Evolutionary conservation across 108 stramenopile species (phyloP).

Genomic region (Pseudonitzschia multistriata): DNA sequence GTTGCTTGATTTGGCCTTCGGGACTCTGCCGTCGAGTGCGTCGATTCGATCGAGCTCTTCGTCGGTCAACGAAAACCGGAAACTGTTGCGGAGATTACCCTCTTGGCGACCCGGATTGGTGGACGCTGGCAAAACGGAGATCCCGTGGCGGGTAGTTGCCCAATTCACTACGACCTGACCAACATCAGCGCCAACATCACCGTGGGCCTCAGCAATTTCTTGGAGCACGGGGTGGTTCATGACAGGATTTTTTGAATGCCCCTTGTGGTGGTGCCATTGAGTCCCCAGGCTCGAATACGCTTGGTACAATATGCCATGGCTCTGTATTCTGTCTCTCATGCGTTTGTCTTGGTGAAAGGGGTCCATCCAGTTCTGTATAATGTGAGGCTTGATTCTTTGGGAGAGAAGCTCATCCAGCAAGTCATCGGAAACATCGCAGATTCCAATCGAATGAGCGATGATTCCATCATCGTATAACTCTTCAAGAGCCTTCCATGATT

Average conservation of each 20-base stretch:
- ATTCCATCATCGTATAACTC: conserved; percentile 46
- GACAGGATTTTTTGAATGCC: conserved; percentile 46
- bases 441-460: conserved; percentile 44
- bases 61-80: conserved; percentile 35
- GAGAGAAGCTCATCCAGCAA: conserved; percentile 39
- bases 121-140: conserved; percentile 57
- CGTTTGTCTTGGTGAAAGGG: conserved; percentile 47
- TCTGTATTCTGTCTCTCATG: conserved; percentile 29
- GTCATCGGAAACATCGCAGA: conserved; percentile 45
- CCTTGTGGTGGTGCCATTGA: conserved; percentile 49
- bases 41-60: conserved; percentile 44
- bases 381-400: conserved; percentile 41
- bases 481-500: conserved; percentile 52
- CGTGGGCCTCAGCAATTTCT: conserved; percentile 28
- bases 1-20: conserved; percentile 23
- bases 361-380: conserved; percentile 66
- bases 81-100: conserved; percentile 40
- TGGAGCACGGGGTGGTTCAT: conserved; percentile 34
- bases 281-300: conserved; percentile 53
- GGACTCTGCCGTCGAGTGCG: conserved; percentile 45
- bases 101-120: conserved; percentile 38
- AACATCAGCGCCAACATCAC: conserved; percentile 36
- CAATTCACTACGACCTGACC: conserved; percentile 57
- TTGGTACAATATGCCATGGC: conserved; percentile 48
- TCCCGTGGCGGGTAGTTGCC: conserved; percentile 45